These are phyloP conservation scores for Dendryphion nanum DNA, from an alignment of 2,329 filamentous ascomycete genomes.

Conservation along the genomic window DNA sequence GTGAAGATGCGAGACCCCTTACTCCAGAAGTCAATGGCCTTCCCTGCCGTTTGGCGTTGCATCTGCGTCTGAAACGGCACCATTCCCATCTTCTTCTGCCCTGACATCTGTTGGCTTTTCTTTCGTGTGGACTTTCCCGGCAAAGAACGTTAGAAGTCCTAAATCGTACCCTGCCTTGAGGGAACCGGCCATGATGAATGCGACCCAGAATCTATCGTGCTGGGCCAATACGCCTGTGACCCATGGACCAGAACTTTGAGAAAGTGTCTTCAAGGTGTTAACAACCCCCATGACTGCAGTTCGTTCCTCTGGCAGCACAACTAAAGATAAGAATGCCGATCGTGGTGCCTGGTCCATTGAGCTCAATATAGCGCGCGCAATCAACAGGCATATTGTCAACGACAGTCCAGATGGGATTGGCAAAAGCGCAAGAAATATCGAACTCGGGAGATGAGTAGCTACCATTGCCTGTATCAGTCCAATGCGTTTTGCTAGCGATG, in stretches of 20 bases:
- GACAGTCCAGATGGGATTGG: conserved; percentile 21
- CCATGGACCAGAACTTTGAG: conserved; percentile 33
- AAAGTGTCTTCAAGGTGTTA: conserved; percentile 38
- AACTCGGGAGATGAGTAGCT: conserved; percentile 35
- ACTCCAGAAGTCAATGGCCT: conserved; percentile 2
- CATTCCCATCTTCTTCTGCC: background rate
- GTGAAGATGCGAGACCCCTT: no score
- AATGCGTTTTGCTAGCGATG: conserved; percentile 60
- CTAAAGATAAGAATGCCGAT: conserved; percentile 33
- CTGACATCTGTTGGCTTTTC: background rate
- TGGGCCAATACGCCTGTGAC: conserved; percentile 38
- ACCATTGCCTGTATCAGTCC: conserved; percentile 51
- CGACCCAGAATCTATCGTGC: conserved; percentile 35
- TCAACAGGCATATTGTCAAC: conserved; percentile 30
- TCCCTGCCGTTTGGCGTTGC: background rate
- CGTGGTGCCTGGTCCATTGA: conserved; percentile 42
- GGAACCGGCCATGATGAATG: conserved; percentile 38
- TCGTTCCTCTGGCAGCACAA: conserved; percentile 34
- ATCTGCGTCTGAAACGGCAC: background rate
- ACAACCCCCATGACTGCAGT: conserved; percentile 42
- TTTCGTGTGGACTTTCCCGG: conserved; percentile 19
- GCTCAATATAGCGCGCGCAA: conserved; percentile 29
- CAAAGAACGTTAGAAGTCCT: conserved; percentile 34
- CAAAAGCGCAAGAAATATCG: conserved; percentile 34
- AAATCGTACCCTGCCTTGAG: conserved; percentile 38